Evolutionary conservation across 2,329 filamentous ascomycete species (phyloP), one percentile per base, ranked within the genome.

Genomic region (Penicillium sp.): DNA sequence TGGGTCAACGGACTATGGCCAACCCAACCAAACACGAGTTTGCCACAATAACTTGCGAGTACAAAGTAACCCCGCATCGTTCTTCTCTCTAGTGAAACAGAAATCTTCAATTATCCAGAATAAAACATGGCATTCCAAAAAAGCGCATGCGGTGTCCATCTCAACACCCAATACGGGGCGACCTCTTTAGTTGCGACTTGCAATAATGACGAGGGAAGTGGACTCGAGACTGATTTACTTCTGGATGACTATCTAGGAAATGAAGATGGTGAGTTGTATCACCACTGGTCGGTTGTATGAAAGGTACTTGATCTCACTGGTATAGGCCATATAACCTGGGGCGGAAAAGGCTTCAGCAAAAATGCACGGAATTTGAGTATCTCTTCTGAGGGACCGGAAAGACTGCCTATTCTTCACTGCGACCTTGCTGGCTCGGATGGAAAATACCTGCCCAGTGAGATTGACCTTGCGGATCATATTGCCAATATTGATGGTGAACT

Each of bases 201-300:
- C 51, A 60, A 60, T 33, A 60, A 59, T 21, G 58, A 60, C 2
- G 55, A 59, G 32, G 58, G 58, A 27, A 41, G 42, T 10, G 58
- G 58, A 4, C 20, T 60, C 4, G 49, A 49, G 12, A 50, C 42
- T 23, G 55, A 58, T 6, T 30, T 60, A 12, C 24, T 46, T 4
- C 46, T 60, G 17, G 58, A 60, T 41, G 29, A 49, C 2, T 51
- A 49, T 33, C 34, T 60, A 9, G 58, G 58, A 7, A 60, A 59
- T 33, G 34, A 54, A n/a, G 44, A 60, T 36, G 58, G 58, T 53
- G 15, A 39, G 48, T 49, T 6, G 27, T 39, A 7, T 29, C 21
- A 21, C 18, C 12, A 8, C 4, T 41, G 2, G 15, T 20, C 5
- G 12, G 13, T 40, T 5, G 6, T 6, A 41, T 3, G 12, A 21